Base-by-base conservation (phyloP, 2,329 filamentous ascomycete species). In the Diaporthe sp. region DNA sequence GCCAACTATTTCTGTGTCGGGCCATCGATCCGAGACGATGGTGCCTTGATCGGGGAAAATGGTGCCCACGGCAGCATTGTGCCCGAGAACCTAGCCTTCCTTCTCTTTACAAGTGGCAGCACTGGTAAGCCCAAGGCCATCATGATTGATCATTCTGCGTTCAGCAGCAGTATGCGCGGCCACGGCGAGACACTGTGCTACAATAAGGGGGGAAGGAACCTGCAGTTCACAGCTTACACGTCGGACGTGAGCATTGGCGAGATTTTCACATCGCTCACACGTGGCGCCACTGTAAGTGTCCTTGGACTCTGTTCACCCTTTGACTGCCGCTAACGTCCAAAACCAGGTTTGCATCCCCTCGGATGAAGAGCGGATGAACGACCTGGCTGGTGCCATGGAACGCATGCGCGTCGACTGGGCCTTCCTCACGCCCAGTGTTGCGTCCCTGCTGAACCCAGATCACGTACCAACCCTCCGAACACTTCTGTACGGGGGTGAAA, bases 401-500 rank as follows among this genome's bases (percentile, higher is more conserved):
- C 61, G 68, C n/a, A 73, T 78, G 46, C 46, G 68, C 17, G 78
- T 77, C 6, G 80, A 79, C 51, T 65, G 74, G 70, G 75, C 57
- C 1, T 68, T 65, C 58, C 37, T 76, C 4, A 74, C 72, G 9
- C 76, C 76, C 8, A 74, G 69, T 12, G 72, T 74, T n/a, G 72
- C 73, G 15, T 28, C 39, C 6, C 49, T 75, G 15, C 37, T 78
- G 12, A 13, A 44, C n/a, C n/a, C n/a, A n/a, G n/a, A n/a, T n/a
- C n/a, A n/a, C n/a, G n/a, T n/a, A n/a, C n/a, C n/a, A n/a, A n/a
- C n/a, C n/a, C n/a, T n/a, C n/a, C n/a, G n/a, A n/a, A n/a, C n/a
- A n/a, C n/a, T n/a, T n/a, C n/a, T 76, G 13, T 39, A 71, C 22
- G 88, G 87, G 13, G 88, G 88, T 12, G 88, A 90, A 79, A 86